Conservation (phyloP, 805 yeast species). For the Yarrowia divulgata region DNA sequence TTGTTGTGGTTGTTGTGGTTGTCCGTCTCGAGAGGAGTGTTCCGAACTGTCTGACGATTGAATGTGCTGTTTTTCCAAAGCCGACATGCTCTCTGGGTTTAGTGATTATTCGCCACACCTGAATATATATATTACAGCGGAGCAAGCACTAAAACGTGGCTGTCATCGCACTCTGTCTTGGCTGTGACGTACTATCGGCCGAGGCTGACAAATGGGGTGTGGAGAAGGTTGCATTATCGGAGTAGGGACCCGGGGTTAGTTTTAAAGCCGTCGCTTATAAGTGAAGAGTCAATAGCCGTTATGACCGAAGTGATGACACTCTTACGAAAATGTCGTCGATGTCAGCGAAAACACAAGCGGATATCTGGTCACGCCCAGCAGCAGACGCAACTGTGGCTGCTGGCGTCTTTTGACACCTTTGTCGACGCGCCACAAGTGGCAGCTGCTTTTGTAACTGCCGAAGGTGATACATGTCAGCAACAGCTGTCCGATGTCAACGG, state of each 20-base stretch:
- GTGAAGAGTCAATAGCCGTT: slow-evolving; percentile 3
- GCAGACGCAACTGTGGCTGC: too few relatives aligned
- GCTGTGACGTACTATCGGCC: slow-evolving; percentile 10
- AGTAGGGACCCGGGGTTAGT: not conserved
- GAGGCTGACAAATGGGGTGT: slow-evolving; percentile 17
- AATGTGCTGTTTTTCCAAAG: not conserved
- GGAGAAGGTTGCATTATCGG: slow-evolving; percentile 34
- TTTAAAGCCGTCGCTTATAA: not conserved
- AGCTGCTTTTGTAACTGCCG: too few relatives aligned
- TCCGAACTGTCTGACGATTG: slow-evolving; percentile 10
- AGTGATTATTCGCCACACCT: not conserved
- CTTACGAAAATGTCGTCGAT: too few relatives aligned
- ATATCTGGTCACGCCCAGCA: too few relatives aligned
- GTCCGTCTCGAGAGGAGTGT: not conserved
- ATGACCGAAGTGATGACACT: too few relatives aligned
- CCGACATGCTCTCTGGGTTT: not conserved
- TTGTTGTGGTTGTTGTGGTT: not conserved
- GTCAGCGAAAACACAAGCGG: too few relatives aligned
- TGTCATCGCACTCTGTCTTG: slow-evolving; percentile 4
- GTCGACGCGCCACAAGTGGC: too few relatives aligned
- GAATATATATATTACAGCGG: not conserved
- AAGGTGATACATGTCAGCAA: too few relatives aligned
- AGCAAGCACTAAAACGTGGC: not conserved
- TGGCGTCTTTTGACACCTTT: too few relatives aligned
- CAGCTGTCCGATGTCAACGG: too few relatives aligned